Base-by-base conservation (phyloP, 371 early-diverging fungal genomes). In the Zychaea mexicana region DNA sequence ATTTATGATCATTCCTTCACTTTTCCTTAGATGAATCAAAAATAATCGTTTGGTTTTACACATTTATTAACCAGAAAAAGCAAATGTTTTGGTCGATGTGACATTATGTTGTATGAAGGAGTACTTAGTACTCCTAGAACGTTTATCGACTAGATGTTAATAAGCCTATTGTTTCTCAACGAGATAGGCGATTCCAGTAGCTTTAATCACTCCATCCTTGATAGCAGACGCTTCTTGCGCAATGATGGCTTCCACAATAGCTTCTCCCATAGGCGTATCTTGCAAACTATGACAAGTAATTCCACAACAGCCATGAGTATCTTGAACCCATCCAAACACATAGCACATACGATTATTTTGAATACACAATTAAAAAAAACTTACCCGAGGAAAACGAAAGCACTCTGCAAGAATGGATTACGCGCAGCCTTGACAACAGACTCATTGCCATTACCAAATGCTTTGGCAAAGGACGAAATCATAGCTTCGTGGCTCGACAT, bases 171-270 rank as follows among this genome's bases (percentile, higher is more conserved):
- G 32, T 54, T 71, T 71, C 28, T 61, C 45, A 38, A 45, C 61
- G 21, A 69, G 12, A 26, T 68, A 59, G 22, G 47, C 63, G 10
- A 65, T 28, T 5, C 74, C 74, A 9, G 65, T 28, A 21, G 42
- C 32, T 30, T 19, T 19, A 3, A 68, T 38, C 17, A 7, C 17
- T 6, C 36, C 36, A 8, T 39, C 24, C 7, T 53, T 31, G 28
- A 71, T 36, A n/a, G 62, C 68, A 7, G 26, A 46, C 3, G 57
- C 36, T 39, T 74, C 74, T 62, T 74, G 74, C 4, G 65, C 57
- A 6, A 68, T 46, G 13, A 68, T 46, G 6, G 65, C 59, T 21
- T 22, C 27, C 27, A 74, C 33, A 15, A 61, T 47, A 17, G 65
- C 42, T 30, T 57, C 31, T 13, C 68, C 65, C 38, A 47, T 32